Percentiles rank a stretch among this genome's conserved stretches.
These are phyloP conservation scores for Neofusicoccum sp. DNA, from an alignment of 2,329 filamentous ascomycete genomes.

Conservation along the genomic window DNA sequence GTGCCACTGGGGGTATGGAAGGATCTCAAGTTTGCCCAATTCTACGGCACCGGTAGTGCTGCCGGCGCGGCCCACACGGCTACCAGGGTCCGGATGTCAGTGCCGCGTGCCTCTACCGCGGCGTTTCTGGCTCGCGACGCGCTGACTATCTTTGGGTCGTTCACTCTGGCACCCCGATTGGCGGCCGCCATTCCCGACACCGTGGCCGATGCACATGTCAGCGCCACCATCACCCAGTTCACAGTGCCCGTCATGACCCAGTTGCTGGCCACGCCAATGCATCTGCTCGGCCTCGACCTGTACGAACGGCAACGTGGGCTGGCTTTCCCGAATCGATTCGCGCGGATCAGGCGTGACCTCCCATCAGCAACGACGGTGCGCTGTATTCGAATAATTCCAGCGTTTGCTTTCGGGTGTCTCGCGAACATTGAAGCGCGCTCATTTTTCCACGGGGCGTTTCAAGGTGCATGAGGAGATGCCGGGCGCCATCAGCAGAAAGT, in stretches of 20 bases:
- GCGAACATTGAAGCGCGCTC: slow-evolving; percentile 26
- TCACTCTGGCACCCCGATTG: slow-evolving; percentile 29
- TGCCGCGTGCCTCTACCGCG: slow-evolving; percentile 23
- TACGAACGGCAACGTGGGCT: slow-evolving; percentile 21
- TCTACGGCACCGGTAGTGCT: slow-evolving; percentile 22
- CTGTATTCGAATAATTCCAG: slow-evolving; percentile 31
- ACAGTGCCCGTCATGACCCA: slow-evolving; percentile 31
- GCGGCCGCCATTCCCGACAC: slow-evolving; percentile 23
- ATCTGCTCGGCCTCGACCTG: slow-evolving; percentile 29
- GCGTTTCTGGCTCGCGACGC: slow-evolving; percentile 31
- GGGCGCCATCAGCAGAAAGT: no score
- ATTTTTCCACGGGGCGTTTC: slow-evolving; percentile 22
- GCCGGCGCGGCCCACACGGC: slow-evolving; percentile 7
- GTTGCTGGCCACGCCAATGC: slow-evolving; percentile 29
- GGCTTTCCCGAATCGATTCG: slow-evolving; percentile 4
- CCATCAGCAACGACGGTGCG: slow-evolving; percentile 27
- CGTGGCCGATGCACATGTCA: slow-evolving; percentile 22
- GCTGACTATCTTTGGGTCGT: slow-evolving; percentile 32
- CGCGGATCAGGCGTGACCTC: slow-evolving; percentile 23
- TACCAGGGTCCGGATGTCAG: background rate
- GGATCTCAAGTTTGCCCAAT: slow-evolving; percentile 31
- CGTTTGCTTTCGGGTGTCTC: slow-evolving; percentile 30
- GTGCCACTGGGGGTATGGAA: slow-evolving; percentile 31
- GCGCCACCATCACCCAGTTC: slow-evolving; percentile 27
- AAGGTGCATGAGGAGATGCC: background rate